phyloP scores from a whole-genome alignment of 768 basidiomycete genomes.

The Pisolithus sp. region DNA sequence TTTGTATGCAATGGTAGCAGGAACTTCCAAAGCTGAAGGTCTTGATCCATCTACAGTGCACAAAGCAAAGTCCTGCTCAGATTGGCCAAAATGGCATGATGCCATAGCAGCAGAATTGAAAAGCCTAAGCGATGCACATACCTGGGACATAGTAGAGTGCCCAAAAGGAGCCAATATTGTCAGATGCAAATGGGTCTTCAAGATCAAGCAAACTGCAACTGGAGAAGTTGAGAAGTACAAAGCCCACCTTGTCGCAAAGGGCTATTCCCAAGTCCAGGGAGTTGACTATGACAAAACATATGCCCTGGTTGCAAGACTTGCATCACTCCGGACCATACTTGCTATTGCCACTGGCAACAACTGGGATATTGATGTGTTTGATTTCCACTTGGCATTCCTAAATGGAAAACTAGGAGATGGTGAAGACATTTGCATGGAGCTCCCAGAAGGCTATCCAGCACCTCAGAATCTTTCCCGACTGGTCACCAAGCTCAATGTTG shows the following conservation, averaged over 20 bases:
- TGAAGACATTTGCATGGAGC: conserved; percentile 21
- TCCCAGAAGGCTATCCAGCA: not conserved
- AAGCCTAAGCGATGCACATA: not conserved
- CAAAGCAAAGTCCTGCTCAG: not conserved
- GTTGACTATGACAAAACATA: too few relatives aligned
- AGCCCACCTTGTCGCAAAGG: not conserved
- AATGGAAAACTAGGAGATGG: conserved; percentile 30
- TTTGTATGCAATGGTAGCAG: not conserved
- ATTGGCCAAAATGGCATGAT: conserved; percentile 1
- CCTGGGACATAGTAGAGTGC: conserved; percentile 6
- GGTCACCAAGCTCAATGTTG: not conserved
- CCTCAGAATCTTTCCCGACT: not conserved
- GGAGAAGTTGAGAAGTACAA: conserved; percentile 25
- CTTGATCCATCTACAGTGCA: not conserved
- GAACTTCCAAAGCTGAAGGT: not conserved
- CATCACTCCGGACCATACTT: conserved; percentile 1
- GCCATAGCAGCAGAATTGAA: conserved; percentile 6
- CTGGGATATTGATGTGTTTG: conserved; percentile 34
- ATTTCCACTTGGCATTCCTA: conserved; percentile 38
- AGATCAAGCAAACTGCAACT: conserved; percentile 30
- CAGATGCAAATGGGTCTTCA: conserved; percentile 36
- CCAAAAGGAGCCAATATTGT: not conserved
- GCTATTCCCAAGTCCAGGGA: too few relatives aligned
- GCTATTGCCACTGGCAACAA: conserved; percentile 12
- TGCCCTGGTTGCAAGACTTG: too few relatives aligned